Conservation (phyloP, 495 filamentous ascomycete genomes). For the Xylaria flabelliformis region DNA sequence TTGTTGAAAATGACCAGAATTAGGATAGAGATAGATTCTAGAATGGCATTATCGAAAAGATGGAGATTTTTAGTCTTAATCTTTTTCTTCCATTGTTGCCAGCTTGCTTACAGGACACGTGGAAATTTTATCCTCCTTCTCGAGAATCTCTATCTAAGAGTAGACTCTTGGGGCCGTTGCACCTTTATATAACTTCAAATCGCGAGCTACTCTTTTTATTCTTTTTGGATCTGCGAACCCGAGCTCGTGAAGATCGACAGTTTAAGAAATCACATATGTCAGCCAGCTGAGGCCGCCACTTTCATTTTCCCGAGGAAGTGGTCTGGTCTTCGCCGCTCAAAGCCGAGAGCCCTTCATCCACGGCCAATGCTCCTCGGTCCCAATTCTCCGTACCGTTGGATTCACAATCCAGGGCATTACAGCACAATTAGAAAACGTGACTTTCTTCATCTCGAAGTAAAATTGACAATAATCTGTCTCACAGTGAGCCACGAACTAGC, state of each 20-base stretch:
- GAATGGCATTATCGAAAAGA: constrained; percentile 5
- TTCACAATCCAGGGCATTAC: not conserved
- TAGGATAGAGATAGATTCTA: constrained; percentile 19
- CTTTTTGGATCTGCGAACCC: not conserved
- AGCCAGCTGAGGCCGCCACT: not conserved
- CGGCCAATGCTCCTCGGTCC: no score
- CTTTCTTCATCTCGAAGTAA: not conserved
- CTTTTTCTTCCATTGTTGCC: not conserved
- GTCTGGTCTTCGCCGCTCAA: no score
- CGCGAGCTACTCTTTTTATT: not conserved
- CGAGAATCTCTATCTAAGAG: not conserved
- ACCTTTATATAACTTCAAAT: not conserved
- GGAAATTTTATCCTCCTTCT: not conserved
- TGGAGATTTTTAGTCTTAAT: not conserved
- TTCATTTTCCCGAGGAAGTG: not conserved
- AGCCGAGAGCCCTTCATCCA: no score
- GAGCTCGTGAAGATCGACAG: not conserved
- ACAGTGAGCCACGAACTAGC: not conserved
- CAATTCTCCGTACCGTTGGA: not conserved
- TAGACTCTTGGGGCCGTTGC: not conserved
- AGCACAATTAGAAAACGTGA: not conserved
- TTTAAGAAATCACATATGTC: not conserved
- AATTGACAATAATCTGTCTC: not conserved
- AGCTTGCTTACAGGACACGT: not conserved
- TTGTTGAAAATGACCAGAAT: not conserved